phyloP scores from a whole-genome alignment of 2,329 filamentous ascomycete genomes.

The Fusarium sp. region DNA sequence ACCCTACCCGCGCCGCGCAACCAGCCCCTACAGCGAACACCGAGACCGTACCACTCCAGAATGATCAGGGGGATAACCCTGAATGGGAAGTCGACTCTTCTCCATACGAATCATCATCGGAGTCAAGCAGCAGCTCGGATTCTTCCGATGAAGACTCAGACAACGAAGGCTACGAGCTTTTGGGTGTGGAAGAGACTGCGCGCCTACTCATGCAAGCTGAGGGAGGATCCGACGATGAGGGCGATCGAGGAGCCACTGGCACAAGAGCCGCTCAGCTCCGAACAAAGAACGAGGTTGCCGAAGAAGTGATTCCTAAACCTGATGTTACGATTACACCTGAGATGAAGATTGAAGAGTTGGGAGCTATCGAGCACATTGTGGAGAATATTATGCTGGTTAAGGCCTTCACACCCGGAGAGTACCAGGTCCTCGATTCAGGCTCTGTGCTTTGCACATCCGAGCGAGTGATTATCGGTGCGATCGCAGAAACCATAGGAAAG shows the following conservation, averaged over 20 bases:
- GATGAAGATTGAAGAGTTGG: slow-evolving; percentile 81
- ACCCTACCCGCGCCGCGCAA: slow-evolving; percentile 26
- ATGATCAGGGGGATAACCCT: slow-evolving; percentile 61
- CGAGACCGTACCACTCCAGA: slow-evolving; percentile 43
- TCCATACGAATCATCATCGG: slow-evolving; percentile 75
- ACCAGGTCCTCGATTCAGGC: slow-evolving; percentile 84
- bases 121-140: slow-evolving; percentile 67
- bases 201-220: slow-evolving; percentile 87
- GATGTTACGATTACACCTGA: slow-evolving; percentile 81
- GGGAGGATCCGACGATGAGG: slow-evolving; percentile 82
- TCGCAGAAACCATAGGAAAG: slow-evolving; percentile 87
- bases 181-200: slow-evolving; percentile 85
- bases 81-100: slow-evolving; percentile 90
- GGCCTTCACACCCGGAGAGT: slow-evolving; percentile 81
- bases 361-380: slow-evolving; percentile 79
- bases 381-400: slow-evolving; percentile 83
- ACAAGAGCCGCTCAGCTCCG: slow-evolving; percentile 64
- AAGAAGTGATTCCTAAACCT: slow-evolving; percentile 76
- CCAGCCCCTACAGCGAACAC: slow-evolving; percentile 18
- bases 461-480: slow-evolving; percentile 79
- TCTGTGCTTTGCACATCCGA: slow-evolving; percentile 85
- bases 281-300: slow-evolving; percentile 82
- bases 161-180: slow-evolving; percentile 74
- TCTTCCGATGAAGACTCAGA: slow-evolving; percentile 70
- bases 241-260: slow-evolving; percentile 59